Conservation (phyloP, 2,329 filamentous ascomycete species). For the Microdochium bolleyi region DNA sequence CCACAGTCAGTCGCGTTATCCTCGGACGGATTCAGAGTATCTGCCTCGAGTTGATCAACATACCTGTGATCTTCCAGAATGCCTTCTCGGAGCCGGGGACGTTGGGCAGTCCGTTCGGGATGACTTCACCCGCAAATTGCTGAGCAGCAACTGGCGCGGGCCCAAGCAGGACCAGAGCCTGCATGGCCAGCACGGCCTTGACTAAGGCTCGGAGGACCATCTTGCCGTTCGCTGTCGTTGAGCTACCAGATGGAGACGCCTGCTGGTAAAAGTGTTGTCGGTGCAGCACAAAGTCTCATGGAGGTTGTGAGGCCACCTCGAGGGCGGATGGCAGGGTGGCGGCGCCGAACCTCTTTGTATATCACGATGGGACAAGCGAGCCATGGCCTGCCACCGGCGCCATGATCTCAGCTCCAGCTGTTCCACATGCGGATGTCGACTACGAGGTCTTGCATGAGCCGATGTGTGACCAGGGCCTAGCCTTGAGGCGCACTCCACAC, state of each 20-base stretch:
- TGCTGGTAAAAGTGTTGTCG: background rate
- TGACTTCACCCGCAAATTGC: conserved; percentile 21
- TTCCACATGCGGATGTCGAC: background rate
- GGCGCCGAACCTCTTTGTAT: too few species aligned
- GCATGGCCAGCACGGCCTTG: background rate
- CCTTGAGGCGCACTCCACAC: background rate
- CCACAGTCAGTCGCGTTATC: background rate
- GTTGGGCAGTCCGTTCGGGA: conserved; percentile 16
- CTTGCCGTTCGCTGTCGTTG: too few species aligned
- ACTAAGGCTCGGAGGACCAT: background rate
- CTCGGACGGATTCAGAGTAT: background rate
- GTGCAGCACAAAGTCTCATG: background rate
- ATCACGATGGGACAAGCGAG: too few species aligned
- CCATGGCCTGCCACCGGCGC: too few species aligned
- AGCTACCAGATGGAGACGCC: too few species aligned
- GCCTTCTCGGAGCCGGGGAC: conserved; percentile 22
- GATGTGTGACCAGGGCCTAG: too few species aligned
- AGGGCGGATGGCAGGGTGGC: too few species aligned
- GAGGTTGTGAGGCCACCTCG: too few species aligned
- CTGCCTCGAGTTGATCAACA: too few species aligned
- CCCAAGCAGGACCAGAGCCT: background rate
- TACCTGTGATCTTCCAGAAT: conserved; percentile 18
- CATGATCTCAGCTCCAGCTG: too few species aligned
- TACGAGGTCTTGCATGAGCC: background rate
- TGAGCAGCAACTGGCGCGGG: conserved; percentile 6